Evolutionary conservation across 2,329 filamentous ascomycete species (phyloP), one percentile per base, ranked within the genome.

Genomic region (Colletotrichum abscissum): DNA sequence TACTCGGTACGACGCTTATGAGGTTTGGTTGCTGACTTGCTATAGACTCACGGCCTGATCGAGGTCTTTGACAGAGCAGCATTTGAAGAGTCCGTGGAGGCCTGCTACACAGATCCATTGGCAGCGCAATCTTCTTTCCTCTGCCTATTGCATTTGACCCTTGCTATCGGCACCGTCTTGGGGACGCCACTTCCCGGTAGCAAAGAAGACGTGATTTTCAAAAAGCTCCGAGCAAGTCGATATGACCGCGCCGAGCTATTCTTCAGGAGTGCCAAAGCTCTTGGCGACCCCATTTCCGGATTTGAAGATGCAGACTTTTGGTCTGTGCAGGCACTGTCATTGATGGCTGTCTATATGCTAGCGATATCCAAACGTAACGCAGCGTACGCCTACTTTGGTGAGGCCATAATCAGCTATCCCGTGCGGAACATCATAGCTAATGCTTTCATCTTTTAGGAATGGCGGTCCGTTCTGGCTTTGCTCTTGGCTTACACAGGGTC

Each of bases 321-420:
- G 88, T 90, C 89, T 14, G 86, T 93, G 59, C 91, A 93, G 77
- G 90, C 90, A 2, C 81, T 92, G 56, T 81, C 89, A 0, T 81
- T 93, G 46, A 92, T 93, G 88, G 86, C 91, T 0, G 80, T 92
- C 2, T 93, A 92, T 77, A 90, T 89, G 87, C 81, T 93, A 19
- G 85, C 87, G 2, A 86, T 90, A 16, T 90, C 90, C 1, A 91
- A 89, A 79, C 84, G 90, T 19, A 92, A 92, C 75, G 88, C 89
- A 5, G 89, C 92, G 0, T 92, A 91, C 80, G 86, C 87, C 19
- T 90, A 92, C 72, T 85, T 89, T 60, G 91, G 91, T 87, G 81
- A 80, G 83, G 75, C 24, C 30, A 49, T 56, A 22, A 56, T 16
- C 60, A 2, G 5, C n/a, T 30, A 14, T 2, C 35, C 35, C 5